These are phyloP conservation scores for Ceratobasidium sp. DNA, from an alignment of 1,284 basidiomycete genomes.

Conservation along the genomic window DNA sequence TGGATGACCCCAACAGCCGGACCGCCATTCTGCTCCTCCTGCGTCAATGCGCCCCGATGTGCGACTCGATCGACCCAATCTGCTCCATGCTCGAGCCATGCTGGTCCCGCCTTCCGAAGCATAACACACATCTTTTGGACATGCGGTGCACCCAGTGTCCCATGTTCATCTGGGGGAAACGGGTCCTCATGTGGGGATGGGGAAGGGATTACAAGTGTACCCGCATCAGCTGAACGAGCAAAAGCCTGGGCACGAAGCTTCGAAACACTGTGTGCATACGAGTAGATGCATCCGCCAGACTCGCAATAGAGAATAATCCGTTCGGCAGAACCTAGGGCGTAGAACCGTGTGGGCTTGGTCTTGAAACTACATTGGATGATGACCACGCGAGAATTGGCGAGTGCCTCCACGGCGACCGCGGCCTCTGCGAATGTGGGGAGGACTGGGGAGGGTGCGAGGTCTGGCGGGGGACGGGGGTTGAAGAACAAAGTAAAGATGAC, in stretches of 20 bases:
- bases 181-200: slow-evolving; percentile 41
- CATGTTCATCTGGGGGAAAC: slow-evolving; percentile 23
- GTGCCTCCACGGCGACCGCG: not conserved
- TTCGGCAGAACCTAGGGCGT: slow-evolving; percentile 45
- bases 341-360: slow-evolving; percentile 43
- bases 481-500: slow-evolving; percentile 43
- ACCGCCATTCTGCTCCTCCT: not conserved
- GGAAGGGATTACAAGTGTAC: slow-evolving; percentile 22
- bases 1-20: not conserved
- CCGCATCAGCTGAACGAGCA: slow-evolving; percentile 21
- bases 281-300: slow-evolving; percentile 42
- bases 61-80: slow-evolving; percentile 35
- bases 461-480: slow-evolving; percentile 42
- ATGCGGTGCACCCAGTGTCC: slow-evolving; percentile 31
- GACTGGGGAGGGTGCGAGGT: not conserved
- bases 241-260: slow-evolving; percentile 27
- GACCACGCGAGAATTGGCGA: slow-evolving; percentile 34
- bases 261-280: slow-evolving; percentile 30
- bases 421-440: slow-evolving; percentile 33
- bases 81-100: slow-evolving; percentile 42
- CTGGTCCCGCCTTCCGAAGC: slow-evolving; percentile 25
- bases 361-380: slow-evolving; percentile 38
- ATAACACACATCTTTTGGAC: slow-evolving; percentile 42
- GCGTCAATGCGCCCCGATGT: not conserved
- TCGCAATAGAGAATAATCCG: slow-evolving; percentile 44